These are phyloP conservation scores for Phaeophleospora eucalypticola DNA, from an alignment of 2,329 filamentous ascomycete genomes.

Conservation along the genomic window DNA sequence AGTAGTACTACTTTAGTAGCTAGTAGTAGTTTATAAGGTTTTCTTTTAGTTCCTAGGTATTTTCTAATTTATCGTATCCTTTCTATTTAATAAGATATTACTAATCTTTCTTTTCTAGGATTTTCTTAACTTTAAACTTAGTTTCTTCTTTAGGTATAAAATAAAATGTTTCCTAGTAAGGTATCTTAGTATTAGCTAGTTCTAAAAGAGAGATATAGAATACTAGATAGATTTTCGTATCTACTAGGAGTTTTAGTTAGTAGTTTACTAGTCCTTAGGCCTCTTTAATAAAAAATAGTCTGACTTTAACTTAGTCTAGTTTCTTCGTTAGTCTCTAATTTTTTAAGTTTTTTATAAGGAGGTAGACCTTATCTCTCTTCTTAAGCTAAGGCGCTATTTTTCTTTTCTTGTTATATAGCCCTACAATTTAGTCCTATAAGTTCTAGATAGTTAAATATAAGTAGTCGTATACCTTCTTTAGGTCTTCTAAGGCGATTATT, in stretches of 20 bases:
- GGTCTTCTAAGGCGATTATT: constrained; percentile 1
- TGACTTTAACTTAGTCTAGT: constrained; percentile 7
- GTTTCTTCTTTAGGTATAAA: constrained; percentile 1
- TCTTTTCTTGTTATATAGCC: constrained; percentile 4
- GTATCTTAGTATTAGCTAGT: constrained; percentile 1
- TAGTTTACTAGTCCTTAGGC: constrained; percentile 6
- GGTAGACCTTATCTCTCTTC: constrained; percentile 3
- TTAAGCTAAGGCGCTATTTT: constrained; percentile 12
- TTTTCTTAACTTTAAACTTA: constrained; percentile 3
- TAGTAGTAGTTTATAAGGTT: constrained; percentile 6
- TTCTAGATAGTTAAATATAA: neutral
- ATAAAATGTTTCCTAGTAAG: neutral
- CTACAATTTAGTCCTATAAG: neutral
- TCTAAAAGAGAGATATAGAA: constrained; percentile 4
- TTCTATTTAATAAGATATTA: constrained; percentile 6
- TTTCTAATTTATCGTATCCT: constrained; percentile 2
- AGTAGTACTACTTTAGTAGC: neutral
- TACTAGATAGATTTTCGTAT: neutral
- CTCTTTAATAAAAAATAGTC: constrained; percentile 6
- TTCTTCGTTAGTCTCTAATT: constrained; percentile 2
- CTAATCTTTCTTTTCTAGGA: constrained; percentile 2
- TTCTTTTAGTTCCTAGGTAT: constrained; percentile 2
- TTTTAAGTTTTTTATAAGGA: constrained; percentile 5
- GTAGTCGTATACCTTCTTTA: neutral
- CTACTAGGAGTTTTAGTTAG: constrained; percentile 1